Evolutionary conservation across 352 stramenopile species (phyloP), one percentile per base, ranked within the genome.

Genomic region (Phytopythium aichiense): DNA sequence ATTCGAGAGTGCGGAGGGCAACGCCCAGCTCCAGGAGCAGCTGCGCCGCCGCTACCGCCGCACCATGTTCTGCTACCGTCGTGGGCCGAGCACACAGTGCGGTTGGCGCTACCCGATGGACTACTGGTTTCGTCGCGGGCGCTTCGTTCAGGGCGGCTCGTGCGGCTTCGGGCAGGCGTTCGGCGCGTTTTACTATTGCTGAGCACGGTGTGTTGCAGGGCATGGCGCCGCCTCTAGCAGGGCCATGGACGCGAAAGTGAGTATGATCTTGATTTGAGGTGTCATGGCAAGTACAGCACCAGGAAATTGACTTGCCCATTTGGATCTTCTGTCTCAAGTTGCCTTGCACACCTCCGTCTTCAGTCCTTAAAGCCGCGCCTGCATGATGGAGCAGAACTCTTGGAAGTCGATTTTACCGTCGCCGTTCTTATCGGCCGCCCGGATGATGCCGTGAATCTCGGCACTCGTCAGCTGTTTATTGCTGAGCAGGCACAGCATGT

Each of bases 371-470:
- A 40, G 13, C 13, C 35, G 35, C 35, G 35, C 43, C 38, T 72
- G 76, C 78, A 90, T 90, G 51, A 88, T 67, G 8, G 65, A 58
- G 30, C 80, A 79, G 48, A 97, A 97, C 63, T 97, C 91, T 0
- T 84, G 50, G 62, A 89, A 96, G 60, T 94, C 92, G 56, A 97
- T 95, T 28, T 84, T 80, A 35, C 87, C 84, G 52, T 96, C 89
- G 55, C 79, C 71, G 63, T 97, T 95, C 35, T 71, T 81, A 62
- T 97, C 91, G 0, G 91, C 86, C 0, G 74, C 67, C 35, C 79
- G 54, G 30, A 94, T 84, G 61, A 97, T 85, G 45, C 84, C 79
- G 13, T 67, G 52, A 31, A 77, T 73, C 52, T 91, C 80, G 9
- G 73, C 67, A 6, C 61, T 40, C 22, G 71, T 76, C 31, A 88